Evolutionary conservation across 1,139 yeast genomes (phyloP).

Genomic region (Hansenula sp.): DNA sequence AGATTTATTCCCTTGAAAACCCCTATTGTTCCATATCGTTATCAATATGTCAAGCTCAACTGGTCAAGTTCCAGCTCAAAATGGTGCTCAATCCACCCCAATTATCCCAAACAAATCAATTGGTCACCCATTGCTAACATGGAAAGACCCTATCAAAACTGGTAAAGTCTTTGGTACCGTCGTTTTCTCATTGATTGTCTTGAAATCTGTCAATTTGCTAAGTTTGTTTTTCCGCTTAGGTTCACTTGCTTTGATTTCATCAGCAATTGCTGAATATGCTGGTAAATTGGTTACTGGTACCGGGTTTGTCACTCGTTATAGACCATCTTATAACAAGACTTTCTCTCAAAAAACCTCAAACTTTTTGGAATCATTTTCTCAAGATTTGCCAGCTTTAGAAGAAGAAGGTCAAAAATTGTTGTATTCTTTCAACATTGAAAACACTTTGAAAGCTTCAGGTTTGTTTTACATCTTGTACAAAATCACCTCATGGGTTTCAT

Average conservation of each 20-base stretch:
- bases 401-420: conserved; percentile 52
- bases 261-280: conserved; percentile 68
- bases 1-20: too few species aligned
- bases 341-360: conserved; percentile 38
- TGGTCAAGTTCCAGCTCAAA: neutral
- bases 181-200: conserved; percentile 52
- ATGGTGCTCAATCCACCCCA: neutral
- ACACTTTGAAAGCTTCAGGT: conserved; percentile 73
- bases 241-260: conserved; percentile 33
- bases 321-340: conserved; percentile 38
- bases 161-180: conserved; percentile 74
- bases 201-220: conserved; percentile 69
- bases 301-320: conserved; percentile 66
- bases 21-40: neutral
- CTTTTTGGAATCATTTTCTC: conserved; percentile 39
- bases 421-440: conserved; percentile 63
- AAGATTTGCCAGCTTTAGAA: conserved; percentile 36
- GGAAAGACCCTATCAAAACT: conserved; percentile 79
- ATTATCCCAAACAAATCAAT: conserved; percentile 22
- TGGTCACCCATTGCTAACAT: conserved; percentile 51
- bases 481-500: conserved; percentile 72
- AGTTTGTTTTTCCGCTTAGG: conserved; percentile 57
- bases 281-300: conserved; percentile 66
- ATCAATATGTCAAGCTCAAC: neutral
- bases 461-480: conserved; percentile 61